A percentile compares a stretch with the other conserved stretches of the same genome.
These are phyloP conservation scores for Stagonosporopsis chrysanthemi DNA, from an alignment of 2,329 filamentous ascomycete species.

Conservation along the genomic window DNA sequence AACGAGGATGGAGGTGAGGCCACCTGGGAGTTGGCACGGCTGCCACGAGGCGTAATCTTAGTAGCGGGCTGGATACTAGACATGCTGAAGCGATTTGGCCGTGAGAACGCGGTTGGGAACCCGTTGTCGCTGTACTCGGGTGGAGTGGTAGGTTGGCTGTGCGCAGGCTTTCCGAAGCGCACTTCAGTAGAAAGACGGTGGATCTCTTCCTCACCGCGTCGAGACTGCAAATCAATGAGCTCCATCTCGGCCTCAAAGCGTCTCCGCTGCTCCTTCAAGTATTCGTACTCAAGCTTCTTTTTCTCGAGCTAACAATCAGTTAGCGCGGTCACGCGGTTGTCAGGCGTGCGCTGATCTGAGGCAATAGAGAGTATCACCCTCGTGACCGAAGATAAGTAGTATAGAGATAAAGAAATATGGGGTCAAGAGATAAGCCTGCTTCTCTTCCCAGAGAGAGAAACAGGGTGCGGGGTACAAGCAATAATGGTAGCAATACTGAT, in stretches of 20 bases:
- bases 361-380: conserved; percentile 27
- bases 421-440: conserved; percentile 14
- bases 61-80: conserved; percentile 75
- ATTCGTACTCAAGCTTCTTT: conserved; percentile 91
- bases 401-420: conserved; percentile 25
- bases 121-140: conserved; percentile 87
- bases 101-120: conserved; percentile 80
- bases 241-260: conserved; percentile 94
- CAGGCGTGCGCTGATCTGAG: conserved; percentile 20
- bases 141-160: conserved; percentile 94
- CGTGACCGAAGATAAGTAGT: conserved; percentile 9
- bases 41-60: conserved; percentile 69
- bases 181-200: conserved; percentile 85
- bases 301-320: conserved; percentile 76
- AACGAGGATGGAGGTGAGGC: conserved; percentile 72
- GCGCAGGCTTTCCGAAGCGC: conserved; percentile 67
- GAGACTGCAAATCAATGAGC: conserved; percentile 83
- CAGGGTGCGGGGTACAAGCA: conserved; percentile 25
- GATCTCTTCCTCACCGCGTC: conserved; percentile 82
- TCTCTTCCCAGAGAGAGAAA: conserved; percentile 32
- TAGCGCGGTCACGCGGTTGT: conserved; percentile 34
- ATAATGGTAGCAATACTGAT: conserved; percentile 24
- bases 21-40: conserved; percentile 79
- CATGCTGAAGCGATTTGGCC: conserved; percentile 87
- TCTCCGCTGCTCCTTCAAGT: conserved; percentile 85